Base-by-base conservation (phyloP, 2,329 filamentous ascomycete species). In the Colletotrichum australisinense region DNA sequence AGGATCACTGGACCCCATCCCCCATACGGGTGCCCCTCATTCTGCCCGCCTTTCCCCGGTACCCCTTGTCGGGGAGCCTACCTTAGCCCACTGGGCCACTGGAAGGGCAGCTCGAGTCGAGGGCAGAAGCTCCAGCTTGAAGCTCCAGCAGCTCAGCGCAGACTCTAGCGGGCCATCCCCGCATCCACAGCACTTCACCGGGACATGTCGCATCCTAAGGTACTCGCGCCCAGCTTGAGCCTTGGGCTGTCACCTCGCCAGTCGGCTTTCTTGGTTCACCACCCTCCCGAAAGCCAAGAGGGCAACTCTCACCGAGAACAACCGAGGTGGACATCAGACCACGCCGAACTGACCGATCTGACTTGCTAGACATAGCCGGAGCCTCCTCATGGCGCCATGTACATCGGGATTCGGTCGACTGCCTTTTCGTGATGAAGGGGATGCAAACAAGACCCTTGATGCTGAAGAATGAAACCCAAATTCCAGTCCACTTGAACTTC, bases 41-140 rank as follows among this genome's bases (percentile, higher is more conserved):
- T 73, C 69, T 73, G 71, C 67, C 71, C 71, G 71, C 70, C 69
- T 70, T 69, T 64, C 60, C 58, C 70, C 70, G 70, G 70, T 58
- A 8, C 59, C 70, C 63, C 66, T 73, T 59, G 67, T 35, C 32
- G 19, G 42, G 42, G 42, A 49, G 32, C 35, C 32, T 26, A n/a
- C n/a, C n/a, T n/a, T n/a, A 35, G 58, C 46, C 58, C 26, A 42
- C 38, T 16, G 14, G 35, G 12, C 14, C 35, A 3, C 14, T 42
- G 38, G 5, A 42, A 3, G 38, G 38, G 14, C 5, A 63, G 60
- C 60, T 49, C 32, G n/a, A 63, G 60, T 30, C 38, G 24, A 26
- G 24, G 60, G 19, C 9, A 26, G 22, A 57, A 57, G 28, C 55
- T 35, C 22, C 38, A 42, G 38, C 19, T 49, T 49, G 42, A n/a